These are phyloP conservation scores for Globisporangium cystogenes DNA, from an alignment of 352 stramenopile genomes.

Conservation along the genomic window DNA sequence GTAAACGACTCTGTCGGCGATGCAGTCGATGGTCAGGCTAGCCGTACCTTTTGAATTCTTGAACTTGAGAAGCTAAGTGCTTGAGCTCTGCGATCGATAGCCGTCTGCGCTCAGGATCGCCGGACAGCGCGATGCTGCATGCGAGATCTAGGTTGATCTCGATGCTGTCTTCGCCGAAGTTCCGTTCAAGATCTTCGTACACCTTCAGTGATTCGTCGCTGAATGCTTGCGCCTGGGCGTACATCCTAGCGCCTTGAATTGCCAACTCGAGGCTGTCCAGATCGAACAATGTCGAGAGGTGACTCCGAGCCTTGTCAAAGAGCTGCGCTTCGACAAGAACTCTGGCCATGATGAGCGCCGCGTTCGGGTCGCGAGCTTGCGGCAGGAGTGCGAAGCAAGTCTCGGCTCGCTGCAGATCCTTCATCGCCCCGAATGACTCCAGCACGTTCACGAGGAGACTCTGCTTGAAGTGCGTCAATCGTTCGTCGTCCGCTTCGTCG, in stretches of 20 bases:
- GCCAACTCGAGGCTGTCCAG: constrained; percentile 39
- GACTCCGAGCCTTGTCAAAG: constrained; percentile 39
- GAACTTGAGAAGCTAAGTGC: constrained; percentile 19
- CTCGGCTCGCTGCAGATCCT: constrained; percentile 56
- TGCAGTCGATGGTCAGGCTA: background rate
- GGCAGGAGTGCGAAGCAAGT: constrained; percentile 49
- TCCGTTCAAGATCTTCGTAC: constrained; percentile 54
- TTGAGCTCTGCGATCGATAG: constrained; percentile 43
- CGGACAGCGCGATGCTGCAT: constrained; percentile 40
- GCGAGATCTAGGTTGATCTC: constrained; percentile 64
- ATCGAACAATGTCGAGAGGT: constrained; percentile 47
- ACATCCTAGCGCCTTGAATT: constrained; percentile 37
- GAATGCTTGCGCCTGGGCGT: constrained; percentile 35
- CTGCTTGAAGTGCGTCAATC: constrained; percentile 32
- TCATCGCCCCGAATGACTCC: constrained; percentile 31
- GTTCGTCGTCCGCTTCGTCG: constrained; percentile 20
- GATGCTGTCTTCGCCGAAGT: constrained; percentile 47
- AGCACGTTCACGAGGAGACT: constrained; percentile 40
- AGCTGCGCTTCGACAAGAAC: constrained; percentile 41
- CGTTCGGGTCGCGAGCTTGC: constrained; percentile 19
- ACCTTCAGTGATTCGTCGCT: constrained; percentile 48
- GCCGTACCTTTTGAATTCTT: constrained; percentile 22
- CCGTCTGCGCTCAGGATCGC: constrained; percentile 14
- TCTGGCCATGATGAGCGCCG: constrained; percentile 50
- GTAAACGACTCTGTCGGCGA: too few species aligned